Evolutionary conservation across 257 asterid genomes (phyloP).

Genomic region (Paulownia fortunei): DNA sequence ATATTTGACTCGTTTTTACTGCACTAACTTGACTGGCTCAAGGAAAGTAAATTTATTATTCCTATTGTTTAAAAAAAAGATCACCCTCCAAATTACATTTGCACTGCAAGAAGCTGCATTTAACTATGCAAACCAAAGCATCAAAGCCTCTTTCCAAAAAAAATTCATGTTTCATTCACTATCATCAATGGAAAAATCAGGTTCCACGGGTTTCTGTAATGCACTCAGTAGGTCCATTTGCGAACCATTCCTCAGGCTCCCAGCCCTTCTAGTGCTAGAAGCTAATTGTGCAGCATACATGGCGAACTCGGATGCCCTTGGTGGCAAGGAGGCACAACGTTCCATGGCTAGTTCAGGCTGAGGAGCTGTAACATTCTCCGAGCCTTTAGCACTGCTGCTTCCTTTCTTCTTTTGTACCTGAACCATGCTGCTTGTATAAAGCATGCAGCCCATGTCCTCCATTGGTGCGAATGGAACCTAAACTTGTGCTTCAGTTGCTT

Average conservation of each 20-base stretch:
- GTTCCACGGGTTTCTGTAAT: slow-evolving; percentile 66
- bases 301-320: no score
- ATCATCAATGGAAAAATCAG: slow-evolving; percentile 56
- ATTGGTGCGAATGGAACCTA: slow-evolving; percentile 69
- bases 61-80: no score
- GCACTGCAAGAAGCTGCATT: not conserved
- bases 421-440: slow-evolving; percentile 77
- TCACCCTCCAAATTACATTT: not conserved
- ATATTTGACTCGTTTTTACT: no score
- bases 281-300: slow-evolving; percentile 51
- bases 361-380: slow-evolving; percentile 12
- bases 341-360: slow-evolving; percentile 10
- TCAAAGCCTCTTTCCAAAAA: not conserved
- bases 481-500: slow-evolving; percentile 74
- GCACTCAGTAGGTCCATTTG: slow-evolving; percentile 39
- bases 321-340: slow-evolving; percentile 50
- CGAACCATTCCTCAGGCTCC: slow-evolving; percentile 39
- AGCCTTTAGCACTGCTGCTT: slow-evolving; percentile 35
- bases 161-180: slow-evolving; percentile 24
- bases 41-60: no score
- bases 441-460: slow-evolving; percentile 88
- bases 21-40: no score
- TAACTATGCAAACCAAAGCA: no score
- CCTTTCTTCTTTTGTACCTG: slow-evolving; percentile 51
- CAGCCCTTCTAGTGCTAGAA: no score